Evolutionary conservation across 2,329 filamentous ascomycete species (phyloP), one percentile per base, ranked within the genome.

Genomic region (Xylaria sp.): DNA sequence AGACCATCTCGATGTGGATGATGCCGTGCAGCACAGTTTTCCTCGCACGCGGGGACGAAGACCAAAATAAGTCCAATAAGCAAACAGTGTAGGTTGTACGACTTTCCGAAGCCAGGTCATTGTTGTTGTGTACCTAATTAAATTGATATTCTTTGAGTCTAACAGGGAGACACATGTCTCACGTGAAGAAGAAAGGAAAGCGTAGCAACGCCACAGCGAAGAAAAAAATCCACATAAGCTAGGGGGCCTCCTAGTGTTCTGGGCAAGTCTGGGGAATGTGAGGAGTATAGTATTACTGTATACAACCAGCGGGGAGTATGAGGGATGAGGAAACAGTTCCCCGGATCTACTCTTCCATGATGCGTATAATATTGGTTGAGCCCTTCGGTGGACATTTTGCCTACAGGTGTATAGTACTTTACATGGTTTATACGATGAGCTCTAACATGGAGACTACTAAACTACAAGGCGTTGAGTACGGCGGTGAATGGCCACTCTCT

Each of bases 91-190:
- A 64, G n/a, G 60, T 50, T 29, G 40, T 63, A 60, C 57, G 29
- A 13, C 61, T 35, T 16, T 13, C 44, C 35, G 60, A 55, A 35
- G 42, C 23, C 44, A 18, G 27, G 55, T 27, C 23, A 48, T 67
- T 48, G 47, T 42, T 48, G 23, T 32, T 44, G n/a, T 44, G 13
- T n/a, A 10, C 16, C 44, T 35, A 54, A n/a, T 53, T 16, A 29
- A 5, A 44, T 13, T 44, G 40, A 16, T 44, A 44, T 44, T 44
- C 25, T 37, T 51, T 44, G 25, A 42, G 40, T 37, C 29, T 47
- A 25, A 47, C 32, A 57, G 44, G 27, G 54, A 66, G 59, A 63
- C 59, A 23, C 25, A 53, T 60, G 65, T 63, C 60, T 68, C 47
- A 59, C 35, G 35, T 25, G 25, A 35, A 51, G 40, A 44, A 63